Conservation (phyloP, 192 early-diverging fungal genomes). For the Dimargaris xerosporica region DNA sequence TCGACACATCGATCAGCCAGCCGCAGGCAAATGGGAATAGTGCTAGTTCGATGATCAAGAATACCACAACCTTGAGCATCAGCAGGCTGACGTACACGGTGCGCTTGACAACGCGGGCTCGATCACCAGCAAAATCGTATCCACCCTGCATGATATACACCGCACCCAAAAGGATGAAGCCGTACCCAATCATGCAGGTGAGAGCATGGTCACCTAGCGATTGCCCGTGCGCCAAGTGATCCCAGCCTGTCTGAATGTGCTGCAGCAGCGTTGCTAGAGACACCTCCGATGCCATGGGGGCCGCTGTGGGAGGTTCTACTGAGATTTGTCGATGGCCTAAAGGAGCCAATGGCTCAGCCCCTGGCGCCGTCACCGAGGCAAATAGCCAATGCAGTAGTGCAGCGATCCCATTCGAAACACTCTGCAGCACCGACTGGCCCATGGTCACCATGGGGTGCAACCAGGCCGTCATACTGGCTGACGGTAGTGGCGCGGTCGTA, state of each 20-base stretch:
- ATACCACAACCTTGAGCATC: slow-evolving; percentile 56
- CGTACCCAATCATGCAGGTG: slow-evolving; percentile 25
- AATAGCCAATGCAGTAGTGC: not conserved
- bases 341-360: no score
- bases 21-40: slow-evolving; percentile 83
- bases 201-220: slow-evolving; percentile 22
- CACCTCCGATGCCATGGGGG: not conserved
- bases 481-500: no score
- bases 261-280: not conserved
- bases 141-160: slow-evolving; percentile 42
- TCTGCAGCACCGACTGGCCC: slow-evolving; percentile 8
- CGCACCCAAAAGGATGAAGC: slow-evolving; percentile 30
- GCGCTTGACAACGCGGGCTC: slow-evolving; percentile 15
- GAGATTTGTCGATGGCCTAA: no score
- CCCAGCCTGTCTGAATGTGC: not conserved
- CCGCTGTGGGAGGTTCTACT: not conserved
- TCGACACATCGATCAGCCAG: slow-evolving; percentile 64
- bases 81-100: slow-evolving; percentile 21
- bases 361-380: not conserved
- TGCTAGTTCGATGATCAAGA: slow-evolving; percentile 75
- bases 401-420: slow-evolving; percentile 4
- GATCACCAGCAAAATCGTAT: slow-evolving; percentile 16
- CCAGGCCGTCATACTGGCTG: not conserved
- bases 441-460: slow-evolving; percentile 1
- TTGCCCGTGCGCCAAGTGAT: slow-evolving; percentile 12